A percentile compares a stretch with the other conserved stretches of the same genome.
Evolutionary conservation across 805 yeast species (phyloP).

Genomic region (Candida yuanshanica): DNA sequence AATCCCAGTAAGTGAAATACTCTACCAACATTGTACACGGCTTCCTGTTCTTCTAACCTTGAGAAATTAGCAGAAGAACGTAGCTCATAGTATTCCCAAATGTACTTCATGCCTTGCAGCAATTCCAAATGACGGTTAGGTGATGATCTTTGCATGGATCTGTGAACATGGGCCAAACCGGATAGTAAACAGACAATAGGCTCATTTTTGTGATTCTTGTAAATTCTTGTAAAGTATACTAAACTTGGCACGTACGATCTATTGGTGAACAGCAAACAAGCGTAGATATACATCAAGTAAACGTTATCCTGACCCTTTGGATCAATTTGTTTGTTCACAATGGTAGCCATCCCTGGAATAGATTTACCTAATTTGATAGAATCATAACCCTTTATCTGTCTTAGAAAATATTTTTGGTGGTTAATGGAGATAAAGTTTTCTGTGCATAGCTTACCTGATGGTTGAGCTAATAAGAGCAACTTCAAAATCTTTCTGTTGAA

Average conservation of each 20-base stretch:
- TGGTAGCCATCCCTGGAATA: constrained; percentile 75
- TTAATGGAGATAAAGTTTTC: constrained; percentile 68
- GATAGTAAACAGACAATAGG: constrained; percentile 72
- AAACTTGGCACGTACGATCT: constrained; percentile 79
- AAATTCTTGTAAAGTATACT: constrained; percentile 69
- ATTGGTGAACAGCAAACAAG: constrained; percentile 73
- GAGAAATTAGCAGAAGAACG: constrained; percentile 34
- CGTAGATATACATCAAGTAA: constrained; percentile 71
- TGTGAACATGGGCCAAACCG: constrained; percentile 78
- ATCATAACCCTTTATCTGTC: constrained; percentile 89
- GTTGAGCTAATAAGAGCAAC: constrained; percentile 60
- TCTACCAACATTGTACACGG: constrained; percentile 77
- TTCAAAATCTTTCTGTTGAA: constrained; percentile 66
- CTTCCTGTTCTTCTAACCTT: constrained; percentile 61
- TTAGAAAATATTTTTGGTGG: constrained; percentile 82
- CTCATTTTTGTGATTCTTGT: constrained; percentile 60
- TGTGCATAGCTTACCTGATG: constrained; percentile 53
- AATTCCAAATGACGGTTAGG: constrained; percentile 82
- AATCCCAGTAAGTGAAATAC: constrained; percentile 81
- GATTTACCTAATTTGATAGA: constrained; percentile 47
- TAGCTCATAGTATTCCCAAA: constrained; percentile 62
- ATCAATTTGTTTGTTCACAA: constrained; percentile 47
- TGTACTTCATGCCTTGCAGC: constrained; percentile 76
- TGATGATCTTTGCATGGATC: constrained; percentile 88
- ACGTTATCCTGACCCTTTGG: constrained; percentile 48